Evolutionary conservation across 2,329 filamentous ascomycete species (phyloP).

Genomic region (Fusarium compactum): DNA sequence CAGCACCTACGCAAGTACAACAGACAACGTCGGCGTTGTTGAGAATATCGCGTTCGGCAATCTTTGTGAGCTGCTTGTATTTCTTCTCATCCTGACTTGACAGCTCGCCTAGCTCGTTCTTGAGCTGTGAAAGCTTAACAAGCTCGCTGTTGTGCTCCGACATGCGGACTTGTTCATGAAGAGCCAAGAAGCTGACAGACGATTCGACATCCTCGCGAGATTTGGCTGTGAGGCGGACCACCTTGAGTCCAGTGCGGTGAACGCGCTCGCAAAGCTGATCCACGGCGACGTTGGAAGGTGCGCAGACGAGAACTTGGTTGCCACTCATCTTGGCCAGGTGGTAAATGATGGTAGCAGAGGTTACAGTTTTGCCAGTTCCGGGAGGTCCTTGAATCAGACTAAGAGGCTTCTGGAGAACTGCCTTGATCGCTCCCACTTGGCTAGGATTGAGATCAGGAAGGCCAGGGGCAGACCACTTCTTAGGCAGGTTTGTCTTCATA

Average conservation of each 20-base stretch:
- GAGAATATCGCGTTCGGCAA: constrained; percentile 94
- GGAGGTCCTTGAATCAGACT: constrained; percentile 97
- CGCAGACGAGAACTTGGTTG: constrained; percentile 94
- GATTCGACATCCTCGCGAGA: constrained; percentile 98
- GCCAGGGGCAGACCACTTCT: constrained; percentile 95
- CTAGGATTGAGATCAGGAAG: constrained; percentile 95
- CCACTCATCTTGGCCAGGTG: constrained; percentile 95
- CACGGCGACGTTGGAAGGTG: constrained; percentile 97
- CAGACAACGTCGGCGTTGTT: constrained; percentile 97
- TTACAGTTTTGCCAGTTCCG: constrained; percentile 98
- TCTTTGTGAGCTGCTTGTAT: constrained; percentile 93
- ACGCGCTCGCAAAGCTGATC: constrained; percentile 98
- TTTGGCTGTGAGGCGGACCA: constrained; percentile 97
- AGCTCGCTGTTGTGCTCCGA: constrained; percentile 96
- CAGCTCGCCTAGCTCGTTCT: constrained; percentile 89
- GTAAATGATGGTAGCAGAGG: constrained; percentile 98
- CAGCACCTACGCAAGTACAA: constrained; percentile 97
- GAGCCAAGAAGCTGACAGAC: constrained; percentile 93
- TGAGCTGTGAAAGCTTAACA: constrained; percentile 91
- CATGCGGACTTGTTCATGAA: constrained; percentile 97
- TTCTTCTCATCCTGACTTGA: constrained; percentile 98
- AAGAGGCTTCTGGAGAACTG: constrained; percentile 90
- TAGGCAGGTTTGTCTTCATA: constrained; percentile 94
- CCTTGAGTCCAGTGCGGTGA: constrained; percentile 93
- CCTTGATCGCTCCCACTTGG: constrained; percentile 96